A percentile compares a stretch with the other conserved stretches of the same genome.
phyloP scores from a whole-genome alignment of 306 rosid species.

The Casuarina cunninghamiana region DNA sequence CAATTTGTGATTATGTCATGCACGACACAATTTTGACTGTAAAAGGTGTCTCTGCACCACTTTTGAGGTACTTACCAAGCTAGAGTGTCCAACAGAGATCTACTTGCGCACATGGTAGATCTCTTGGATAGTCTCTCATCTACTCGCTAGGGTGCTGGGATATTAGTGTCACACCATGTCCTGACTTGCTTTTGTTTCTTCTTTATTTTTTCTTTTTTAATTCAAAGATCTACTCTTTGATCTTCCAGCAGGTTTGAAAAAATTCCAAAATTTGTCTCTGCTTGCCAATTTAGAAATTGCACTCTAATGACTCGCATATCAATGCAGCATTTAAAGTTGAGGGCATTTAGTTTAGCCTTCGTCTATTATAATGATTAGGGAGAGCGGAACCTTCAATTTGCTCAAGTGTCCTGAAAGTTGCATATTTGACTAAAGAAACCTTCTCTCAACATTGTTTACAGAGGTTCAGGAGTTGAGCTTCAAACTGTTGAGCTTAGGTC shows the following conservation, averaged over 20 bases:
- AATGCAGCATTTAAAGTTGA: not conserved
- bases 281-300: not conserved
- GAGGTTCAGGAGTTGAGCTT: no score
- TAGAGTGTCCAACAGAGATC: not conserved
- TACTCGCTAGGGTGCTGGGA: not conserved
- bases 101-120: not conserved
- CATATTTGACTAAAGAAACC: no score
- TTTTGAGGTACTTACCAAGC: not conserved
- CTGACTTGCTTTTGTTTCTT: not conserved
- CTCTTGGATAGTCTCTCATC: not conserved
- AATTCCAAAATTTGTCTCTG: not conserved
- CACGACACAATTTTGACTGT: not conserved
- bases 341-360: not conserved
- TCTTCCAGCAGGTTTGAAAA: not conserved
- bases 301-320: not conserved
- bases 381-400: no score
- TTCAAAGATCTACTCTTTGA: not conserved
- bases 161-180: not conserved
- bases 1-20: not conserved
- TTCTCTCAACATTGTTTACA: no score
- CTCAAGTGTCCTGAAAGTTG: no score
- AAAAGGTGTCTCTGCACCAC: not conserved
- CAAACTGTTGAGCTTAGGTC: no score
- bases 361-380: not conserved
- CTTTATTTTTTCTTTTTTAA: no score